Base-by-base conservation (phyloP, 352 stramenopile species). In the Globisporangium middletonii region DNA sequence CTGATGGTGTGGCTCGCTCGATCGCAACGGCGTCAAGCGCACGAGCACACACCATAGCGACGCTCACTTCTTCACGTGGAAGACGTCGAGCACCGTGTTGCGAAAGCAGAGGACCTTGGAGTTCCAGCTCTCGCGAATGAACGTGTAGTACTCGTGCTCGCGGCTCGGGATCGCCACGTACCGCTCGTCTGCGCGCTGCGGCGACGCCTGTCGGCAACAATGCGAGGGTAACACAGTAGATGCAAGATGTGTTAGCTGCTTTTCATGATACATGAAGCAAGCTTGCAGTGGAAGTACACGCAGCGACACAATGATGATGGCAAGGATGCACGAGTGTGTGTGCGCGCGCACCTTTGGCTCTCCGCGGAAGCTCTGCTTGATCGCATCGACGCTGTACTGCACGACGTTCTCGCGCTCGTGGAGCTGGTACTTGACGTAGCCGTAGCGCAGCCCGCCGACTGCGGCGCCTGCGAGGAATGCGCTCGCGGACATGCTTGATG, bases 91-190 rank as follows among this genome's bases (percentile, higher is more conserved):
- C 50, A 71, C 62, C 55, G 71, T 78, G 64, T 86, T 75, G 48
- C 82, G 79, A 61, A 92, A 72, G 26, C 60, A 59, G 37, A 89
- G 48, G 37, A 92, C 76, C 63, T 82, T 79, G 37, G 72, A 65
- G 71, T 92, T 92, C 82, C 82, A 92, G 19, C 69, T 55, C 64
- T 88, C 57, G 49, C 82, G 79, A 45, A 89, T 56, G 65, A 68
- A 74, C 69, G 79, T 86, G 68, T 92, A 92, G 69, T 89, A 92
- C 72, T 89, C 82, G 63, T 92, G 82, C 67, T 92, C 82, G 33
- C 68, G 77, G 64, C 72, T 86, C 33, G 75, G 79, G 56, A 92
- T 58, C 38, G 74, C 51, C 53, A 77, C 75, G 62, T 92, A 92
- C 45, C 79, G 72, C 60, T 83, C 65, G 53, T 84, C 54, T 12